Evolutionary conservation across 2,329 filamentous ascomycete species (phyloP), one percentile per base, ranked within the genome.

Genomic region (Colletotrichum phormii): DNA sequence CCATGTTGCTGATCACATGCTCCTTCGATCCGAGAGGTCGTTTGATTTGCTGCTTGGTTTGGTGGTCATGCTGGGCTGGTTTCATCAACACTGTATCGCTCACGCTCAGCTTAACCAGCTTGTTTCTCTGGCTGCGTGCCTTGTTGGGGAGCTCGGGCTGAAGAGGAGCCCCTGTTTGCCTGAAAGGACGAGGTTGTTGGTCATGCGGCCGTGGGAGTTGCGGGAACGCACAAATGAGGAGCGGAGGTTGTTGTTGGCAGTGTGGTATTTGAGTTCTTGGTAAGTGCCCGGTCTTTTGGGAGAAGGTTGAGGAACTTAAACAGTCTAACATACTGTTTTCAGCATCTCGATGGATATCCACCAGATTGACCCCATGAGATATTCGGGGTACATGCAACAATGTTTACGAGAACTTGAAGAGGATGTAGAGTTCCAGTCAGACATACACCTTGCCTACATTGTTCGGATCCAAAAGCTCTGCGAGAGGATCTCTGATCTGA

Each of bases 181-280:
- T 3, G 86, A 88, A 70, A 81, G 84, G 42, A 84, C 82, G 0
- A 82, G 81, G 33, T 73, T 87, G 9, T 81, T 87, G 78, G 80
- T 86, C 3, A 79, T 84, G 3, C 79, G 83, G 26, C 84, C 84
- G 0, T 81, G 82, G 18, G 76, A 80, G 35, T 81, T 83, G 0
- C 78, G 76, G 26, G 77, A 78, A 2, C 83, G 87, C 4, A 87
- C 85, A 0, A 84, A 87, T 8, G 88, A 90, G 51, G 88, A 90
- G 73, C 82, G 85, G 11, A 82, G 89, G n/a, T 82, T 85, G 0
- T 80, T 89, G 0, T 80, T 89, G 0, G 89, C 87, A 0, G 85
- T 87, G 1, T 90, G 88, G 85, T 90, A 89, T 71, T 73, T 90
- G 35, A 85, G 82, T 15, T 89, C 87, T 11, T 83, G 84, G 88